Percentiles rank a stretch among this genome's conserved stretches.
Evolutionary conservation across 106 monocot genomes (phyloP).

Genomic region (Dendrobium huoshanense): DNA sequence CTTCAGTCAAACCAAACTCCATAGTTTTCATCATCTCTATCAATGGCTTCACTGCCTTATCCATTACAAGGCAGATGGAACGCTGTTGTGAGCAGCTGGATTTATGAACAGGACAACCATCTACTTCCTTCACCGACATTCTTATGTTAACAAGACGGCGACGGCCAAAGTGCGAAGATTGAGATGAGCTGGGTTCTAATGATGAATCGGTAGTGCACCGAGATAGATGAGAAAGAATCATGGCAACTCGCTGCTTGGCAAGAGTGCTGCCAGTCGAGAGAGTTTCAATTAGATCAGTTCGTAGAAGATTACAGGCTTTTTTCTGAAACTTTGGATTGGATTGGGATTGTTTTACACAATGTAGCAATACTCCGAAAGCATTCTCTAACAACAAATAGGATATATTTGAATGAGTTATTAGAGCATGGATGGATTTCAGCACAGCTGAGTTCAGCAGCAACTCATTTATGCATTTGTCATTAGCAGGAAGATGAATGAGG

Average conservation of each 20-base stretch:
- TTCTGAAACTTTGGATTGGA: conserved; percentile 4
- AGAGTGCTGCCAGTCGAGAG: conserved; percentile 15
- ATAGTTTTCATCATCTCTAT: conserved; percentile 1
- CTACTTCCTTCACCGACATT: background rate
- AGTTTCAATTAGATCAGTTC: conserved; percentile 6
- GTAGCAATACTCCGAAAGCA: conserved; percentile 2
- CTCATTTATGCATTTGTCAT: conserved; percentile 5
- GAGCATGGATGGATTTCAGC: conserved; percentile 8
- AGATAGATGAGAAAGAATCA: conserved; percentile 10
- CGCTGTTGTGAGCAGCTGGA: background rate
- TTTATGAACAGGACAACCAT: conserved; percentile 6
- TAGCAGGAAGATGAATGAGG: conserved; percentile 1
- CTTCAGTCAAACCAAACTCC: conserved; percentile 2
- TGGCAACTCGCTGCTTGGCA: conserved; percentile 5
- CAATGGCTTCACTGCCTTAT: conserved; percentile 9
- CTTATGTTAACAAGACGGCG: background rate
- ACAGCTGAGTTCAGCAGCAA: background rate
- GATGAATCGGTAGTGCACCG: background rate
- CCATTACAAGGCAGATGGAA: conserved; percentile 9
- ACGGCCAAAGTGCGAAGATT: too few species aligned
- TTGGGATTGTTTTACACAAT: background rate
- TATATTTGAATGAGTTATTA: background rate
- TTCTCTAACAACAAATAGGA: conserved; percentile 4
- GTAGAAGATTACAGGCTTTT: background rate
- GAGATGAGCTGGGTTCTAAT: background rate